Conservation (phyloP, 176 grass and related monocot genomes). For the Olyra latifolia region DNA sequence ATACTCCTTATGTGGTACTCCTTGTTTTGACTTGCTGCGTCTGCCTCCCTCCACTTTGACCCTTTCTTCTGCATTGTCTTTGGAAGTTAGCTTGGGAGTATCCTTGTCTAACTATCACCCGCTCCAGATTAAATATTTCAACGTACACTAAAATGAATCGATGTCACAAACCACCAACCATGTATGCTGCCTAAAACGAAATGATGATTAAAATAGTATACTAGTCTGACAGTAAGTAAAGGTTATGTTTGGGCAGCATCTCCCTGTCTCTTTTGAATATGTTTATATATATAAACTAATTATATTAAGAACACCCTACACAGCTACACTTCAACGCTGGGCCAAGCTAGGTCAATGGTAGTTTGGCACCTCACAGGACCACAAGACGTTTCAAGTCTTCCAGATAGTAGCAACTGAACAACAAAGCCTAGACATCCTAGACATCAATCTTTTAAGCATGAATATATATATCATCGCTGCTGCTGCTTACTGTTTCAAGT, state of each 20-base stretch:
- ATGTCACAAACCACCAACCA: background rate
- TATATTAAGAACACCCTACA: conserved; percentile 1
- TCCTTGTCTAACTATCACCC: background rate
- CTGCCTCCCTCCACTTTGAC: conserved; percentile 3
- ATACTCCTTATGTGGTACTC: conserved; percentile 28
- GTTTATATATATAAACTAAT: background rate
- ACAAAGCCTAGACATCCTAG: background rate
- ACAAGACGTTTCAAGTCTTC: background rate
- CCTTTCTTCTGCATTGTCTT: conserved; percentile 18
- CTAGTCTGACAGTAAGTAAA: conserved; percentile 11
- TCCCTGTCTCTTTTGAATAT: conserved; percentile 1
- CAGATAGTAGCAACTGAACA: background rate
- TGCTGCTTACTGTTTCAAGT: background rate
- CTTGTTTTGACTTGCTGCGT: conserved; percentile 32
- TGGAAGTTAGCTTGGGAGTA: background rate
- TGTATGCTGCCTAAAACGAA: background rate
- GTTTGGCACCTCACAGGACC: conserved; percentile 4
- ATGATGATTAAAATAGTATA: background rate
- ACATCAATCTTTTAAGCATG: no score
- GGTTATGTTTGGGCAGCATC: background rate
- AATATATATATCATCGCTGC: no score
- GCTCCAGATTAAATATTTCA: background rate
- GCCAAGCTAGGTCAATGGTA: conserved; percentile 24
- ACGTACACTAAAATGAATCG: background rate
- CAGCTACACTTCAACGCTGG: background rate